A percentile compares a stretch with the other conserved stretches of the same genome.
Evolutionary conservation across 1,284 basidiomycete genomes (phyloP).

Genomic region (Phaffia rhodozyma): DNA sequence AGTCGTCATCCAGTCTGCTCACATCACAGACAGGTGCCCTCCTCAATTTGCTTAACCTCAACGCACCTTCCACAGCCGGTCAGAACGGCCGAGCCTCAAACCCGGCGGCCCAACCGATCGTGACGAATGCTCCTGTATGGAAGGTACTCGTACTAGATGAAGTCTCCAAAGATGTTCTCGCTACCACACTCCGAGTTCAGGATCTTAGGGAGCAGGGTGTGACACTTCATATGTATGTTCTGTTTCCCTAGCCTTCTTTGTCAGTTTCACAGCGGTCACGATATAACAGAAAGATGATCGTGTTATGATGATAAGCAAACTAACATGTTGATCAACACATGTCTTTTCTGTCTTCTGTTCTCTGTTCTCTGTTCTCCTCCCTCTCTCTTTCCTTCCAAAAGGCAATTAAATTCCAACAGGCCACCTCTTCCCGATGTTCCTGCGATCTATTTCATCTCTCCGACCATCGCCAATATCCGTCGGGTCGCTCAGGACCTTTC

Average conservation of each 20-base stretch:
- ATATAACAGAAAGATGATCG: too few species aligned
- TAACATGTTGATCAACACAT: neutral
- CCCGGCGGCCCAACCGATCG: conserved; percentile 27
- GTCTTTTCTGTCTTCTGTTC: neutral
- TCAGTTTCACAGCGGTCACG: neutral
- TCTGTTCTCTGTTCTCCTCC: neutral
- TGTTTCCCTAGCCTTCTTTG: conserved; percentile 6
- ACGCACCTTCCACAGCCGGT: conserved; percentile 27
- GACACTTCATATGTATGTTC: conserved; percentile 82
- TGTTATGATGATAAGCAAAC: neutral
- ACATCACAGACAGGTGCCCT: conserved; percentile 39
- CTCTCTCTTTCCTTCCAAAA: conserved; percentile 30
- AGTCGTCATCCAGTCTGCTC: conserved; percentile 31
- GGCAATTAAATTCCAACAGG: conserved; percentile 79
- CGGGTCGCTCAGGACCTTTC: conserved; percentile 70
- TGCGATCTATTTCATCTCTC: conserved; percentile 92
- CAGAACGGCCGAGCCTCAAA: conserved; percentile 22
- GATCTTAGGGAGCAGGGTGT: conserved; percentile 93
- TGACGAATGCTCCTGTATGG: conserved; percentile 55
- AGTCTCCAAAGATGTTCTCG: conserved; percentile 88
- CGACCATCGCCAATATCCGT: conserved; percentile 72
- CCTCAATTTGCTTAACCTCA: conserved; percentile 41
- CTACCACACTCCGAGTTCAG: conserved; percentile 87
- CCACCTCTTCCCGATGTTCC: conserved; percentile 91
- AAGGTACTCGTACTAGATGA: conserved; percentile 94